Base-by-base conservation (phyloP, 768 basidiomycete species). In the Tricholoma hemisulphureum region DNA sequence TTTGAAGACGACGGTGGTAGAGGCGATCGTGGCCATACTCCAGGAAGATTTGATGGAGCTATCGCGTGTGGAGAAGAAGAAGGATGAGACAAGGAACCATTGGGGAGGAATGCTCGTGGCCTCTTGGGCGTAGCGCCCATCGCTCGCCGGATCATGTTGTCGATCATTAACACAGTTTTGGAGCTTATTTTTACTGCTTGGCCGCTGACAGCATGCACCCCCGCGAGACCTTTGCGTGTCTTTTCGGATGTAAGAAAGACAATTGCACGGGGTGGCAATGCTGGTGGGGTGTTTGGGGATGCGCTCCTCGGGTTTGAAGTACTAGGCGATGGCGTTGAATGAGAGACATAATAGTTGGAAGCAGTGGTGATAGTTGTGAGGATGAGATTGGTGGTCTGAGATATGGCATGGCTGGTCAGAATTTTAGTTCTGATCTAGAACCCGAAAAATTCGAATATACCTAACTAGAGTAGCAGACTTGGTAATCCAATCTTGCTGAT, bases 401-500 rank as follows among this genome's bases (percentile, higher is more conserved):
- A 82, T 55, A 93, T 88, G 0, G 84, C 86, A 67, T 84, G 82
- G 65, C 88, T 90, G 58, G 6, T 21, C 56, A 13, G 28, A 13
- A 37, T 16, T 29, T 28, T 29, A 20, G 16, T n/a, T 23, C 26
- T 29, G 24, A 29, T 29, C 10, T 31, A 39, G 21, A 28, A 29
- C 21, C 16, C 51, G 2, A 31, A 51, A 31, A 31, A 24, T 20
- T 13, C 23, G 24, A 13, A 69, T 79, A 41, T 68, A 87, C 88
- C 87, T 88, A 57, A 87, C 74, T 23, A 84, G 70, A 20, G 81
- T 80, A 2, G 88, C 86, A 20, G 84, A 79, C 62, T 76, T 78
- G 8, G 81, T 82, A 43, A 93, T 78, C 84, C 85, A 87, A 67
- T 90, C 85, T 67, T 83, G 79, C 61, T 91, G 82, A 23, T 87